Base-by-base conservation (phyloP, 2,329 filamentous ascomycete genomes). In the Sphaerulina populicola region DNA sequence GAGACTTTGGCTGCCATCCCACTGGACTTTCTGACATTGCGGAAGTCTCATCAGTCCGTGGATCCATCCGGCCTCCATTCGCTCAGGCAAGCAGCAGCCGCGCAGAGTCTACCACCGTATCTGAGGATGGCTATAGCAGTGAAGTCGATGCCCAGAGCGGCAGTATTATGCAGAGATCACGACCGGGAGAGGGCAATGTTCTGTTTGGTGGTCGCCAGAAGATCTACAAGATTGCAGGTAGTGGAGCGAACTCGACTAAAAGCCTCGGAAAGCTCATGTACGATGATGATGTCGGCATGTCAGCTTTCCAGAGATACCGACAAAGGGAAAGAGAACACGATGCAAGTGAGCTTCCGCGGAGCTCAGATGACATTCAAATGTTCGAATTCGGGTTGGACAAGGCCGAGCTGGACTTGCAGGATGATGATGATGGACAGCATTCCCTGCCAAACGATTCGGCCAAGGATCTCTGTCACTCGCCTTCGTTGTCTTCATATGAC, bases 181-280 rank as follows among this genome's bases (percentile, higher is more conserved):
- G 90, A 60, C 89, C 88, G 0, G 83, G 80, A 1, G 91, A 97
- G 65, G 89, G 91, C 41, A 98, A 97, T 65, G 85, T 87, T 60
- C 70, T 98, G 51, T 98, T 98, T 69, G 93, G 93, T 51, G 93
- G 93, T 12, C 82, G 93, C 40, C 93, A 97, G 67, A 97, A 97
- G 72, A 84, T 97, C 35, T 97, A 94, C 65, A 90, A 88, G 68
- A 86, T 95, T 57, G 77, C 86, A 0, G 72, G 74, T 31, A 74
- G 71, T 60, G 61, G 69, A 49, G 63, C 71, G 49, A 47, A 49
- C 15, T 63, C 60, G 12, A 60, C 60, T 4, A 62, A 74, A 15
- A 77, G 75, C 41, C 79, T 87, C 74, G 86, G 78, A 21, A 83
- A 80, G 57, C 77, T 82, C 0, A 68, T 95, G 2, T 97, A 96